phyloP scores from a whole-genome alignment of 441 rosid species.

The Geranium incanum region DNA sequence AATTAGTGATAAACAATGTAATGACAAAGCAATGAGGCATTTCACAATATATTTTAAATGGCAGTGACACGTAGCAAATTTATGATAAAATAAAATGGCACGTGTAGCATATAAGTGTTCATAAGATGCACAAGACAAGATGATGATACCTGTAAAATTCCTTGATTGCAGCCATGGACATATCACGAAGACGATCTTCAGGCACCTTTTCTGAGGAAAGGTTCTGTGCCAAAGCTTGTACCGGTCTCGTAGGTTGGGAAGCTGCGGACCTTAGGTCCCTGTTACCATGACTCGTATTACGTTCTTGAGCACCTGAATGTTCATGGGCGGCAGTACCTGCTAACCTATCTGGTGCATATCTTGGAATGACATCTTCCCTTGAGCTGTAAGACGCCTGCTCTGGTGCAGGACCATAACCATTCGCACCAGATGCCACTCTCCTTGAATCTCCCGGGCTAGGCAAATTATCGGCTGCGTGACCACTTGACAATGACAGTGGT shows the following conservation, averaged over 20 bases:
- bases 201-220: slow-evolving; percentile 45
- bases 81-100: too few relatives aligned
- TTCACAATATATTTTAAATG: too few relatives aligned
- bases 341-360: slow-evolving; percentile 25
- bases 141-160: slow-evolving; percentile 76
- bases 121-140: slow-evolving; percentile 16
- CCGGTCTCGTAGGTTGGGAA: slow-evolving; percentile 39
- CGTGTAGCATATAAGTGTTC: slow-evolving; percentile 6
- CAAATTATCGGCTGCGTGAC: slow-evolving; percentile 41
- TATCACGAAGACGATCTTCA: slow-evolving; percentile 51
- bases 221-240: slow-evolving; percentile 31
- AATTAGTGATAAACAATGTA: too few relatives aligned
- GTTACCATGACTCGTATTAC: slow-evolving; percentile 38
- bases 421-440: slow-evolving; percentile 46
- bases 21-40: too few relatives aligned
- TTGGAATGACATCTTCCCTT: slow-evolving; percentile 41
- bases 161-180: slow-evolving; percentile 72
- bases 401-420: slow-evolving; percentile 42
- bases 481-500: slow-evolving; percentile 32
- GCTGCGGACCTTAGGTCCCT: slow-evolving; percentile 44
- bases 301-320: slow-evolving; percentile 43
- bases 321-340: slow-evolving; percentile 29
- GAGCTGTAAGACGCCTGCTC: slow-evolving; percentile 39
- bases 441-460: slow-evolving; percentile 45
- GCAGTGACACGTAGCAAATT: too few relatives aligned